Evolutionary conservation across 371 early-diverging fungal genomes (phyloP).

Genomic region (Capniomyces stellatus): DNA sequence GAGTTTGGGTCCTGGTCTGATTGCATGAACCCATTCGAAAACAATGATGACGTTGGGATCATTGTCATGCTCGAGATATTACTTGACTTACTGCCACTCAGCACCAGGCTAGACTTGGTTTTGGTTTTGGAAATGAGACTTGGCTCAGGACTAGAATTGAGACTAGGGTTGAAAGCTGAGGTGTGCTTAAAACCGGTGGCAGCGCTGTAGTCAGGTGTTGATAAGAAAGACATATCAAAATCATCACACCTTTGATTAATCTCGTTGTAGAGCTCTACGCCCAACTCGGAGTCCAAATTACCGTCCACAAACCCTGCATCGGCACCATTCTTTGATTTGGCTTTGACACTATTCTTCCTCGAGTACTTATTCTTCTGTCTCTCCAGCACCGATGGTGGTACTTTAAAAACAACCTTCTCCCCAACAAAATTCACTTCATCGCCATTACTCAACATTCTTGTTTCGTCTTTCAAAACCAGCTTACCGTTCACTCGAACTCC

Average conservation of each 20-base stretch:
- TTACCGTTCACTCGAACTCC: slow-evolving; percentile 22
- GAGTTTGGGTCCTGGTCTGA: neutral
- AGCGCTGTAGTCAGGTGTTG: neutral
- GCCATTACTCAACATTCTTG: slow-evolving; percentile 4
- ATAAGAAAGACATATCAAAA: neutral
- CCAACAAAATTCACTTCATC: slow-evolving; percentile 25
- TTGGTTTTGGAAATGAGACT: no score
- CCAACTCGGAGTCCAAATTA: neutral
- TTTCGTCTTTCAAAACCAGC: slow-evolving; percentile 7
- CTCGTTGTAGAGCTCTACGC: neutral
- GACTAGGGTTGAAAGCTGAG: no score
- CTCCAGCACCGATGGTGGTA: no score
- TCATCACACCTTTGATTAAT: neutral
- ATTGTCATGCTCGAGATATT: neutral
- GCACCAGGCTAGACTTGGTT: no score
- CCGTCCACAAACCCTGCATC: neutral
- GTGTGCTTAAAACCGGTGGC: neutral
- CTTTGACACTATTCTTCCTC: neutral
- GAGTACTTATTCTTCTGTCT: no score
- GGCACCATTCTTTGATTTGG: neutral
- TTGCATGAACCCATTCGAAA: neutral
- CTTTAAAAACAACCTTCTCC: slow-evolving; percentile 13
- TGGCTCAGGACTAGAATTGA: no score
- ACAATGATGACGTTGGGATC: neutral
- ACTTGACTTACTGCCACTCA: no score